These are phyloP conservation scores for Tricholoma furcatifolium DNA, from an alignment of 768 basidiomycete genomes.

Conservation along the genomic window DNA sequence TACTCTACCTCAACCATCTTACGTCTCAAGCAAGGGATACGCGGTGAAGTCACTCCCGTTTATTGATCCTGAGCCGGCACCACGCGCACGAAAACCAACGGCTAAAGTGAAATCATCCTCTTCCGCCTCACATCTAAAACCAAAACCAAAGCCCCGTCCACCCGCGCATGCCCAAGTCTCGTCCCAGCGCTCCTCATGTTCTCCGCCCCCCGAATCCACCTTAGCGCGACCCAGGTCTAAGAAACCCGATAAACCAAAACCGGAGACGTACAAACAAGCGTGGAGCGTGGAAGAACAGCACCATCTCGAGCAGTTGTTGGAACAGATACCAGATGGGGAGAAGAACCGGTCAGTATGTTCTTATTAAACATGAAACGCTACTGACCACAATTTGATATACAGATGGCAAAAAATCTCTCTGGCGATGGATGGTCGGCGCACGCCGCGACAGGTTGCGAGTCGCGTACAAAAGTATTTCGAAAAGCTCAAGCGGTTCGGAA, in stretches of 20 bases:
- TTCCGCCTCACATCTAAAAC: no score
- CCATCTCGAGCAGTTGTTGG: slow-evolving; percentile 68
- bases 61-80: no score
- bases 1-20: no score
- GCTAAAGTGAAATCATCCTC: no score
- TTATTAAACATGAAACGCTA: background rate
- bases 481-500: slow-evolving; percentile 74
- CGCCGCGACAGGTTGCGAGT: slow-evolving; percentile 84
- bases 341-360: slow-evolving; percentile 57
- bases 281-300: slow-evolving; percentile 81
- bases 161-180: no score
- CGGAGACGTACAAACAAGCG: slow-evolving; percentile 81
- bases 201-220: background rate
- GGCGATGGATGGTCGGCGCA: slow-evolving; percentile 76
- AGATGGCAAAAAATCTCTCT: slow-evolving; percentile 83
- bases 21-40: no score
- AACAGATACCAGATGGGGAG: slow-evolving; percentile 76
- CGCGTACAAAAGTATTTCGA: slow-evolving; percentile 88
- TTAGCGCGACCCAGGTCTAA: slow-evolving; percentile 5
- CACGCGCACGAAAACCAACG: no score
- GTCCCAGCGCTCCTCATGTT: background rate
- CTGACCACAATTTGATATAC: slow-evolving; percentile 2
- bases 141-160: no score
- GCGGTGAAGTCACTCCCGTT: no score
- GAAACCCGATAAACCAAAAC: slow-evolving; percentile 38